phyloP scores from a whole-genome alignment of 2,329 filamentous ascomycete genomes.

The Ophiostoma perfectum region DNA sequence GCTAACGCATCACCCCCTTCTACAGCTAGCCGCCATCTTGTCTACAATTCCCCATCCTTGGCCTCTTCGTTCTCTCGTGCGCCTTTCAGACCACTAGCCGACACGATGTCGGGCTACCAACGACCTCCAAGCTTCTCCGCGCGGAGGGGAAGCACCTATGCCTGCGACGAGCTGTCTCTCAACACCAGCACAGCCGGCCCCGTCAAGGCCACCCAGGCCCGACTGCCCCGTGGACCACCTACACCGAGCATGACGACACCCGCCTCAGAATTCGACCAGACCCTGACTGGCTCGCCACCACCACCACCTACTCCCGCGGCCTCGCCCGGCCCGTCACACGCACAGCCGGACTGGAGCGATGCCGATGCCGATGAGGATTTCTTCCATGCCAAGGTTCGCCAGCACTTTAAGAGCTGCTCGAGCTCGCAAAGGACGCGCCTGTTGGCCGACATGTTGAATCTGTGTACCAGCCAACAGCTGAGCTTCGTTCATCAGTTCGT shows the following conservation, averaged over 20 bases:
- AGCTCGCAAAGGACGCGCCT: slow-evolving; percentile 72
- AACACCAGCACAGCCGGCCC: slow-evolving; percentile 37
- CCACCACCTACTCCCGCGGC: slow-evolving; percentile 61
- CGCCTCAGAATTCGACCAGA: slow-evolving; percentile 57
- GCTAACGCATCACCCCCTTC: neutral
- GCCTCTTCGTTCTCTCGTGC: neutral
- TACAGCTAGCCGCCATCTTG: neutral
- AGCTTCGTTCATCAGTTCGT: slow-evolving; percentile 97
- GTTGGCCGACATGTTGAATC: slow-evolving; percentile 80
- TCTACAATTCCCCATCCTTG: no score
- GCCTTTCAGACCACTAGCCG: neutral
- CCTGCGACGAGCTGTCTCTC: slow-evolving; percentile 51
- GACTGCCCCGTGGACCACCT: slow-evolving; percentile 52
- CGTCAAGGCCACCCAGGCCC: slow-evolving; percentile 48
- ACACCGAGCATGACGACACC: slow-evolving; percentile 62
- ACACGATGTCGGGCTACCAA: slow-evolving; percentile 40
- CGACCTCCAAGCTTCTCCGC: slow-evolving; percentile 57
- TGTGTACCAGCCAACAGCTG: slow-evolving; percentile 90
- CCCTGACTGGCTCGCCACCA: slow-evolving; percentile 56
- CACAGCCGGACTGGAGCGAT: slow-evolving; percentile 67
- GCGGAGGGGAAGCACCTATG: slow-evolving; percentile 45
- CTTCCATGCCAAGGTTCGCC: slow-evolving; percentile 71
- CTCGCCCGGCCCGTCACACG: slow-evolving; percentile 57
- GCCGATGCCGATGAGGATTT: slow-evolving; percentile 75
- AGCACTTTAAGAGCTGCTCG: slow-evolving; percentile 73